These are phyloP conservation scores for Aristolochia contorta DNA, from an alignment of 164 flowering plant species.

Conservation along the genomic window DNA sequence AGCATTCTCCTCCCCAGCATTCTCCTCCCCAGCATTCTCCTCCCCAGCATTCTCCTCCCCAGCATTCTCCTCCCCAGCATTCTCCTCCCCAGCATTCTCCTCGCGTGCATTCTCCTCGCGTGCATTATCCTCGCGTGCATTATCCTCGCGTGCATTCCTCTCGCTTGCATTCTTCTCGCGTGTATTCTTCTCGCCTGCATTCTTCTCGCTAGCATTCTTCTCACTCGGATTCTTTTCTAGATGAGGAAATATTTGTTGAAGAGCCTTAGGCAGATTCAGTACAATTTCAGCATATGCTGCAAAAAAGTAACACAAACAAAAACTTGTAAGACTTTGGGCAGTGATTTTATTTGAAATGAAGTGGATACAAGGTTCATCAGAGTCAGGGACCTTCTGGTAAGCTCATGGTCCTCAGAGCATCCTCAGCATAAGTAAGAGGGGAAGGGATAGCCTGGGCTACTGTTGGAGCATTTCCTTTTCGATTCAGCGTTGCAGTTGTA, in stretches of 20 bases:
- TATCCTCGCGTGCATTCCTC: too few relatives aligned
- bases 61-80: too few relatives aligned
- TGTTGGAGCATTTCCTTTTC: conserved; percentile 29
- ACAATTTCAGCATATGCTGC: conserved; percentile 95
- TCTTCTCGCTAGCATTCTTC: neutral
- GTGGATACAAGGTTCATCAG: neutral
- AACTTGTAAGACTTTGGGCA: neutral
- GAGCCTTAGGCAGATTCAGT: conserved; percentile 54
- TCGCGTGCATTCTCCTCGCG: too few relatives aligned
- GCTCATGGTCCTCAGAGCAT: conserved; percentile 63
- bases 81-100: too few relatives aligned
- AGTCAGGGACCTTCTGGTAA: conserved; percentile 74
- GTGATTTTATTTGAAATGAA: neutral
- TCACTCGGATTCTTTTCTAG: conserved; percentile 1
- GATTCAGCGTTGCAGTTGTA: conserved; percentile 8
- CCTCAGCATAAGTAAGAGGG: conserved; percentile 79
- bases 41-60: too few relatives aligned
- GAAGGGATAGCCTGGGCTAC: conserved; percentile 41
- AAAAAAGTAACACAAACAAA: conserved; percentile 4
- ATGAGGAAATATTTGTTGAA: conserved; percentile 37
- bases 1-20: too few relatives aligned
- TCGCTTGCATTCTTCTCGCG: neutral
- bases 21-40: too few relatives aligned
- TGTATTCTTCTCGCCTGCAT: neutral
- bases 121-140: too few relatives aligned